A percentile compares a stretch with the other conserved stretches of the same genome.
phyloP scores from a whole-genome alignment of 1,284 basidiomycete genomes.

The Nidula niveotomentosa region DNA sequence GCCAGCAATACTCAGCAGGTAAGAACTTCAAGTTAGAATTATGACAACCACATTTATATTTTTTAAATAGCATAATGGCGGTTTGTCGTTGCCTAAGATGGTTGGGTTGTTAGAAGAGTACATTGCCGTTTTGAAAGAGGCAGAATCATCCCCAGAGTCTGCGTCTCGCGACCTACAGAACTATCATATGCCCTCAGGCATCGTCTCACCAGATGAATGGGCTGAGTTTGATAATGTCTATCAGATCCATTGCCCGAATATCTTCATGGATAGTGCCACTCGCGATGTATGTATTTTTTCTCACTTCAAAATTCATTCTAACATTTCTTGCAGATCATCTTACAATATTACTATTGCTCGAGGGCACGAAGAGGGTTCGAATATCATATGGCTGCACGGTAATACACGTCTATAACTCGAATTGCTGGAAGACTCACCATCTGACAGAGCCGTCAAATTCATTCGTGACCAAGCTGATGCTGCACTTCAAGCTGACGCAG shows the following conservation, averaged over 20 bases:
- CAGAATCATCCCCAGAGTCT: constrained; percentile 34
- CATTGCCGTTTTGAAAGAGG: constrained; percentile 50
- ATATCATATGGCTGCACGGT: constrained; percentile 89
- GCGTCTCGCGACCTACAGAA: constrained; percentile 33
- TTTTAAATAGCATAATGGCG: neutral
- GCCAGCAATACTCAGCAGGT: neutral
- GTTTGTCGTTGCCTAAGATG: constrained; percentile 45
- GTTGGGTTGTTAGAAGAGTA: constrained; percentile 61
- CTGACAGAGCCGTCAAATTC: constrained; percentile 74
- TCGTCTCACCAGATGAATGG: constrained; percentile 71
- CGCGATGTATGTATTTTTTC: constrained; percentile 59
- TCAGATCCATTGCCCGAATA: constrained; percentile 86
- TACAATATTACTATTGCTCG: constrained; percentile 90
- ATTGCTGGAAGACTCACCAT: neutral
- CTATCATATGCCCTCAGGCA: constrained; percentile 68
- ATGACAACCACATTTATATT: neutral
- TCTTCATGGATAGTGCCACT: constrained; percentile 79
- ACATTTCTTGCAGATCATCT: constrained; percentile 58
- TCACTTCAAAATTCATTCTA: constrained; percentile 1
- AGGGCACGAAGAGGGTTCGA: constrained; percentile 76
- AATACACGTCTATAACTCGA: constrained; percentile 17
- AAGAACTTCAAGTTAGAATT: neutral
- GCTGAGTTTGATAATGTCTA: constrained; percentile 89
- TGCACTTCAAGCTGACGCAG: constrained; percentile 19
- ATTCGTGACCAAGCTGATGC: constrained; percentile 77